Base-by-base conservation (phyloP, 768 basidiomycete species). In the Rhodotorula paludigena region DNA sequence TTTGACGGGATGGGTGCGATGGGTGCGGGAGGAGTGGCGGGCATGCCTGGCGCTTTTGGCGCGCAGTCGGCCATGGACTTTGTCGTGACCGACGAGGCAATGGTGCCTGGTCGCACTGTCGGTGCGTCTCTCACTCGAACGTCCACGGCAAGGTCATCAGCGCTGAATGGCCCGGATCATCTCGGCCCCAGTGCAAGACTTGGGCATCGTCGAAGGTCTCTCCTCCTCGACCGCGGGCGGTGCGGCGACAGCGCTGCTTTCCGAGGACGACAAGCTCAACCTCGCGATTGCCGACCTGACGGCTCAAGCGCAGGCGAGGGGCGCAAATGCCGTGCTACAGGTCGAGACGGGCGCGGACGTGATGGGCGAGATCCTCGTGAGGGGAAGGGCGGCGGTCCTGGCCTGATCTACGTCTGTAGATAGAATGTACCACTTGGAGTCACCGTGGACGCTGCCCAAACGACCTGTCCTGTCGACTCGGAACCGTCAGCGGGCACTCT, bases 281-380 rank as follows among this genome's bases (percentile, higher is more conserved):
- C n/a, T 56, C 36, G 66, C 66, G 20, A 63, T 68, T 32, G 33
- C 48, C 16, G n/a, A 54, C 45, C 33, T 68, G 20, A 63, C 61
- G 3, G 5, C 25, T 4, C 35, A 53, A 30, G 66, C 66, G 23
- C 60, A 63, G 39, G 14, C 30, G 20, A n/a, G 42, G 25, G 66
- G 66, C 6, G 66, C 66, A 30, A 68, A 68, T 32, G 66, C 28
- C 2, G 61, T 68, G 2, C 25, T 68, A 15, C 3, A 14, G 14
- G 66, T 68, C 41, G 66, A 68, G 45, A 53, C 60, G 48, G 60
- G 61, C 11, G 51, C 58, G 32, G 66, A 68, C 35, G 30, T 44
- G 12, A 61, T 49, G 1, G 66, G 66, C 2, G 28, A 57, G 30
- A 58, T 68, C 7, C 44, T 68, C 25, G 51, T 68, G 10, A 21